These are phyloP conservation scores for Akanthomyces uredinophilus DNA, from an alignment of 2,329 filamentous ascomycete genomes.

Conservation along the genomic window DNA sequence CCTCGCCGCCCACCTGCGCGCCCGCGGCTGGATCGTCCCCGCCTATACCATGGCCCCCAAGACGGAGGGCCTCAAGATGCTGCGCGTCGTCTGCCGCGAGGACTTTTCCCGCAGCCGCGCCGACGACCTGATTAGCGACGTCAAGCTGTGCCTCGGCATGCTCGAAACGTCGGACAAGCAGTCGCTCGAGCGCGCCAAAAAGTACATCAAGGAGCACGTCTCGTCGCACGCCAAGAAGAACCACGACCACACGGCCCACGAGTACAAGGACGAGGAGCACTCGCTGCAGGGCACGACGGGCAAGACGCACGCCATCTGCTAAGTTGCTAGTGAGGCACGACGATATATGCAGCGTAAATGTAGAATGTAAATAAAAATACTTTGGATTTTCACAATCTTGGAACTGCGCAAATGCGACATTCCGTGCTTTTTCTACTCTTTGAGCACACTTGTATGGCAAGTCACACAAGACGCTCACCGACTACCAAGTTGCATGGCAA, in stretches of 20 bases:
- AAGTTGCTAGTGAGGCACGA: slow-evolving; percentile 20
- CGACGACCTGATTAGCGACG: slow-evolving; percentile 70
- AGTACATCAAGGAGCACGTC: slow-evolving; percentile 57
- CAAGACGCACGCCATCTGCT: slow-evolving; percentile 87
- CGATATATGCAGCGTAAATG: background rate
- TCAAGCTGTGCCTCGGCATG: slow-evolving; percentile 69
- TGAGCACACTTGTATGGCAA: too few relatives aligned
- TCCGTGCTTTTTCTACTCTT: background rate
- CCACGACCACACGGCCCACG: slow-evolving; percentile 36
- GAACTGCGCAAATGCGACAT: background rate
- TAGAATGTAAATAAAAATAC: background rate
- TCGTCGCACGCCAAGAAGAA: slow-evolving; percentile 47
- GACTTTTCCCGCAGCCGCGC: slow-evolving; percentile 82
- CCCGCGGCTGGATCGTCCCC: slow-evolving; percentile 87
- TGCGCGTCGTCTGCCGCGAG: slow-evolving; percentile 87
- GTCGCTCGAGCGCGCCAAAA: slow-evolving; percentile 62
- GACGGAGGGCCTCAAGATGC: slow-evolving; percentile 78
- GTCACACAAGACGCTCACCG: too few relatives aligned
- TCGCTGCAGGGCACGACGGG: slow-evolving; percentile 84
- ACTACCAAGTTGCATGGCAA: too few relatives aligned
- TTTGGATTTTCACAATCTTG: background rate
- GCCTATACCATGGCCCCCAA: slow-evolving; percentile 97
- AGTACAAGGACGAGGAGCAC: slow-evolving; percentile 67
- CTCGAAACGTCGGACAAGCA: slow-evolving; percentile 71
- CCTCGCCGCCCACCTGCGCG: slow-evolving; percentile 77